Evolutionary conservation across 345 rosid genomes (phyloP), one percentile per base, ranked within the genome.

Genomic region (Gossypium raimondii): DNA sequence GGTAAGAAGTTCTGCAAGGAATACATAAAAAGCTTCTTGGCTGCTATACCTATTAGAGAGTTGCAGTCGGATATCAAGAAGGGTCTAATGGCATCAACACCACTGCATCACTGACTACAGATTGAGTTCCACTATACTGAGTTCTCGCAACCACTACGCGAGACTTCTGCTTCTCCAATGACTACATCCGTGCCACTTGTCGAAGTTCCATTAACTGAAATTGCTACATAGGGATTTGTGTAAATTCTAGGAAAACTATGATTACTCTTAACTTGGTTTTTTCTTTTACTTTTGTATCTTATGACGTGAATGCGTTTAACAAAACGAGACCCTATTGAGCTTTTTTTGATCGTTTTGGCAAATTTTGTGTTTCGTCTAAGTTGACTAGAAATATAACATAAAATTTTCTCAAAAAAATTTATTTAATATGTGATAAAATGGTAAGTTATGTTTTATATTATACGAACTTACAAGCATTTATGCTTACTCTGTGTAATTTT

Each of bases 1-100:
- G 99, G 99, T 53, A 95, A 91, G 82, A 94, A 92, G 58, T 81
- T 93, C 9, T 95, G 99, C 88, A 92, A 90, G 85, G 98, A 92
- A 86, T 95, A 92, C 65, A 87, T 95, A 77, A 95, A 91, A 91
- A 92, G 89, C 81, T 95, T 95, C 81, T 86, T 95, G 63, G 99
- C 99, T 16, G 95, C 99, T 43, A 92, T 95, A 55, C 98, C 99
- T 1, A 88, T 95, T 50, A 85, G 97, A 70, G 96, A 95, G 82
- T 73, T 90, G 61, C 90, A 89, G 86, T 92, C 84, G 1, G 99
- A 95, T 82, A 85, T 90, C 80, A 92, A 90, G 89, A 95, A 87
- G 80, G 99, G 99, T 61, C 61, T 91, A 73, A 88, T 89, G 80
- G 77, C 84, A 50, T 83, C 98, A 3, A 86, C 92, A 7, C 86